Evolutionary conservation across 2,329 filamentous ascomycete species (phyloP).

Genomic region (Ophidiomyces ophidiicola): DNA sequence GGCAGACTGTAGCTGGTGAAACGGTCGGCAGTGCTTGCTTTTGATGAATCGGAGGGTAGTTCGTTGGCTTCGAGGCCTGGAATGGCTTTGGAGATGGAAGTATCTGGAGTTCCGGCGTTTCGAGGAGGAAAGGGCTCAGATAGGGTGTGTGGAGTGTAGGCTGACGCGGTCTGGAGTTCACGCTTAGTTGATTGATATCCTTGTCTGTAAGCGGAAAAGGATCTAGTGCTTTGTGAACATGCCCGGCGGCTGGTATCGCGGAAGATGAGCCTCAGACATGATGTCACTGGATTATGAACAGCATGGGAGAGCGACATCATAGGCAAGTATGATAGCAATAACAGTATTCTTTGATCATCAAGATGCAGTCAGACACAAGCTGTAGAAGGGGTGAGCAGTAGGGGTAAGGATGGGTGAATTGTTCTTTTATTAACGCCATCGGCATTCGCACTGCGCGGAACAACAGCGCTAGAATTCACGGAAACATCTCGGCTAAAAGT

Average conservation of each 20-base stretch:
- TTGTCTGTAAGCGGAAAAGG: constrained; percentile 38
- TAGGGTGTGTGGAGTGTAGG: constrained; percentile 50
- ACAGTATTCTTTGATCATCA: not conserved
- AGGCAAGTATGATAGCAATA: not conserved
- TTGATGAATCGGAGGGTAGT: constrained; percentile 24
- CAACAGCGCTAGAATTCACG: not conserved
- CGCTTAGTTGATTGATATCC: constrained; percentile 42
- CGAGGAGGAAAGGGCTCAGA: constrained; percentile 42
- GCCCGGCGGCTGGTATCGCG: constrained; percentile 28
- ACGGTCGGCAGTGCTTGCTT: constrained; percentile 18
- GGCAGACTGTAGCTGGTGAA: constrained; percentile 38
- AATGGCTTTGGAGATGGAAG: constrained; percentile 46
- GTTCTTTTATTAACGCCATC: too few relatives aligned
- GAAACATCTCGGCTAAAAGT: constrained; percentile 11
- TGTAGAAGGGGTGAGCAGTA: not conserved
- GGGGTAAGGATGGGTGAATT: too few relatives aligned
- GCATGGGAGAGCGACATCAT: constrained; percentile 32
- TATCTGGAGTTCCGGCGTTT: constrained; percentile 47
- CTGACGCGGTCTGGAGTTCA: constrained; percentile 53
- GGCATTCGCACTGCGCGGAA: not conserved
- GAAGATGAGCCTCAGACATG: constrained; percentile 33
- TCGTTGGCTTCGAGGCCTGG: constrained; percentile 38
- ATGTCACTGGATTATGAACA: constrained; percentile 35
- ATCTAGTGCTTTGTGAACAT: constrained; percentile 32
- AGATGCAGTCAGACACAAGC: not conserved